These are phyloP conservation scores for Fusarium mexicanum DNA, from an alignment of 2,329 filamentous ascomycete species.

Conservation along the genomic window DNA sequence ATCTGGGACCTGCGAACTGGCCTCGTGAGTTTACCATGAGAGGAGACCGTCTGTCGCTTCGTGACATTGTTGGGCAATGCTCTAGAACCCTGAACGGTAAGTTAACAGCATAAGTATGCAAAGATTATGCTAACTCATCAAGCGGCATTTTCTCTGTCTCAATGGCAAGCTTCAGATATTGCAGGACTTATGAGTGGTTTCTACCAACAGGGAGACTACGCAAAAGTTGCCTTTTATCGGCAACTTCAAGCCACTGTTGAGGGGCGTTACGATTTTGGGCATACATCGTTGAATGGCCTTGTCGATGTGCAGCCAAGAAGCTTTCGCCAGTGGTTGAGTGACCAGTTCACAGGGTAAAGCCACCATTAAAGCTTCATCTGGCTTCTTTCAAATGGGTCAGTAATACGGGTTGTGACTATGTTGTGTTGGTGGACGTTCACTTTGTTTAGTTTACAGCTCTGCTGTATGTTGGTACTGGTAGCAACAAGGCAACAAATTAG, in stretches of 20 bases:
- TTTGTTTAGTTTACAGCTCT: slow-evolving; percentile 1
- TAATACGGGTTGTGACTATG: background rate
- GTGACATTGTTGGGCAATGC: slow-evolving; percentile 64
- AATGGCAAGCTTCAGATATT: slow-evolving; percentile 53
- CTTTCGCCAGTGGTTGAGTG: slow-evolving; percentile 64
- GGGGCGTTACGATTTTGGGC: slow-evolving; percentile 72
- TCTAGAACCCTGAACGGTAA: slow-evolving; percentile 60
- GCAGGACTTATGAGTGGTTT: slow-evolving; percentile 53
- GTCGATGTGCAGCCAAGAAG: slow-evolving; percentile 58
- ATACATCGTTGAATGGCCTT: slow-evolving; percentile 67
- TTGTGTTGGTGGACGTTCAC: background rate
- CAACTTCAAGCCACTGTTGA: slow-evolving; percentile 74
- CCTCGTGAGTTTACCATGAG: slow-evolving; percentile 74
- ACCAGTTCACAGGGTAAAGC: background rate
- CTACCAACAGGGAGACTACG: slow-evolving; percentile 58
- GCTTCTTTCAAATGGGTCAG: background rate
- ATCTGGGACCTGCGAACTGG: slow-evolving; percentile 69
- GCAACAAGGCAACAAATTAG: background rate
- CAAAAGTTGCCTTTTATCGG: slow-evolving; percentile 64
- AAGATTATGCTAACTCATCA: slow-evolving; percentile 28
- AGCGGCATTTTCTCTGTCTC: slow-evolving; percentile 54
- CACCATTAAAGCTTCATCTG: background rate
- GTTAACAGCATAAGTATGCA: background rate
- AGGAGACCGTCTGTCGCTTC: slow-evolving; percentile 71
- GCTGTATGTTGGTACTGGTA: slow-evolving; percentile 4